Conservation (phyloP, 768 basidiomycete genomes). For the Gloeopeniophorella convolvens region DNA sequence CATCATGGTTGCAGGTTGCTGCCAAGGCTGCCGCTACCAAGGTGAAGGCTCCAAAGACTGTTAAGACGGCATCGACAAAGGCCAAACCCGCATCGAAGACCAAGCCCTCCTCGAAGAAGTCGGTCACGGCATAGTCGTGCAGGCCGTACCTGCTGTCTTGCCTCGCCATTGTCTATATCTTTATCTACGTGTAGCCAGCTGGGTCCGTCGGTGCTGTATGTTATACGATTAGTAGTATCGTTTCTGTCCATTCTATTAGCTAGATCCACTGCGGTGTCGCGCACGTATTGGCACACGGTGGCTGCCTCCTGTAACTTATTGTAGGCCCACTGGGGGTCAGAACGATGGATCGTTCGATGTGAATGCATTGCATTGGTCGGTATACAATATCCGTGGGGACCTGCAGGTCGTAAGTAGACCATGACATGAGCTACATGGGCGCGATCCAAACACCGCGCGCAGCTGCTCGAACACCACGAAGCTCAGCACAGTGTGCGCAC, state of each 20-base stretch:
- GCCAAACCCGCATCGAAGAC: slow-evolving; percentile 15
- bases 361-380: not conserved
- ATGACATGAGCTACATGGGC: slow-evolving; percentile 31
- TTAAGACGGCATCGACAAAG: slow-evolving; percentile 11
- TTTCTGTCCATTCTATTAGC: not conserved
- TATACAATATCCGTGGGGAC: too few species aligned
- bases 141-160: not conserved
- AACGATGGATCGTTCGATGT: not conserved
- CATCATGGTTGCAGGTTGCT: slow-evolving; percentile 11
- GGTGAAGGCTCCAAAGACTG: slow-evolving; percentile 9
- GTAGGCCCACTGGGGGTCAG: not conserved
- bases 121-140: slow-evolving; percentile 4
- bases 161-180: slow-evolving; percentile 9
- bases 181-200: slow-evolving; percentile 20
- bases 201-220: slow-evolving; percentile 18
- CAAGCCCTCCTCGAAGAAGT: slow-evolving; percentile 15
- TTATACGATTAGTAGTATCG: slow-evolving; percentile 21
- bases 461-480: slow-evolving; percentile 32
- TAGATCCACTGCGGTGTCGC: not conserved
- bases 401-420: too few species aligned
- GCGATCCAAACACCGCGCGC: slow-evolving; percentile 28
- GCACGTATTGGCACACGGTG: not conserved
- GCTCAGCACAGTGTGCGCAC: slow-evolving; percentile 31
- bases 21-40: slow-evolving; percentile 17
- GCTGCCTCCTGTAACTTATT: slow-evolving; percentile 12